phyloP scores from a whole-genome alignment of 208 protist genomes.

The Leishmania gerbilli region DNA sequence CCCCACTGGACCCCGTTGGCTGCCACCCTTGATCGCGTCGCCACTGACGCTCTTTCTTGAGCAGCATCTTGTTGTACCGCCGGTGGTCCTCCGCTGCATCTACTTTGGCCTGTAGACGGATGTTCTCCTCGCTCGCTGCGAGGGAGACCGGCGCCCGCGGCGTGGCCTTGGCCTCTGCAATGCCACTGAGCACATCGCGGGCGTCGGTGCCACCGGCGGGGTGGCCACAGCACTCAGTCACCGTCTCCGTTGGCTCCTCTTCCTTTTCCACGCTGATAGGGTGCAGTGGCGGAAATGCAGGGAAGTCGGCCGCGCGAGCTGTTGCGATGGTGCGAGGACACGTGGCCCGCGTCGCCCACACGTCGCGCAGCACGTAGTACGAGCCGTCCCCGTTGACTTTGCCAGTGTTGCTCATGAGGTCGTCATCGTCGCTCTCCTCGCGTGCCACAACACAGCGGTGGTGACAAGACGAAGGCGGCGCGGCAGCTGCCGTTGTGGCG shows the following conservation, averaged over 20 bases:
- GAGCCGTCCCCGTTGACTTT: background rate
- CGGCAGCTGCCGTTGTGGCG: background rate
- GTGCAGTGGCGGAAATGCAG: conserved; percentile 27
- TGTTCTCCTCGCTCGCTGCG: background rate
- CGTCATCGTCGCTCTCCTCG: background rate
- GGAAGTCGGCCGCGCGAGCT: conserved; percentile 5
- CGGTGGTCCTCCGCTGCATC: background rate
- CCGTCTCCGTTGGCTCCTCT: background rate
- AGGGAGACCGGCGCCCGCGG: too few relatives aligned
- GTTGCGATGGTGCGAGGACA: conserved; percentile 18
- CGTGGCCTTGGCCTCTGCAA: background rate
- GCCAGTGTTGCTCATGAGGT: too few relatives aligned
- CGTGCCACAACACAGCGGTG: background rate
- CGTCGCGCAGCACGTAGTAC: conserved; percentile 16
- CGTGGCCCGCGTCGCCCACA: conserved; percentile 24
- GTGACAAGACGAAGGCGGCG: too few relatives aligned
- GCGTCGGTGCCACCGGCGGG: background rate
- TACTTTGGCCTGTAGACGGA: too few relatives aligned
- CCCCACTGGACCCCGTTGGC: background rate
- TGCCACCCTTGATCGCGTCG: conserved; percentile 25
- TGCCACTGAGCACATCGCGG: background rate
- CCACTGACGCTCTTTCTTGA: conserved; percentile 42
- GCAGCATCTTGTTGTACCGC: conserved; percentile 69
- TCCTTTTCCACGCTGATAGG: conserved; percentile 23
- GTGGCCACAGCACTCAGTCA: background rate